Base-by-base conservation (phyloP, 2,329 filamentous ascomycete species). In the Colletotrichum kahawae region DNA sequence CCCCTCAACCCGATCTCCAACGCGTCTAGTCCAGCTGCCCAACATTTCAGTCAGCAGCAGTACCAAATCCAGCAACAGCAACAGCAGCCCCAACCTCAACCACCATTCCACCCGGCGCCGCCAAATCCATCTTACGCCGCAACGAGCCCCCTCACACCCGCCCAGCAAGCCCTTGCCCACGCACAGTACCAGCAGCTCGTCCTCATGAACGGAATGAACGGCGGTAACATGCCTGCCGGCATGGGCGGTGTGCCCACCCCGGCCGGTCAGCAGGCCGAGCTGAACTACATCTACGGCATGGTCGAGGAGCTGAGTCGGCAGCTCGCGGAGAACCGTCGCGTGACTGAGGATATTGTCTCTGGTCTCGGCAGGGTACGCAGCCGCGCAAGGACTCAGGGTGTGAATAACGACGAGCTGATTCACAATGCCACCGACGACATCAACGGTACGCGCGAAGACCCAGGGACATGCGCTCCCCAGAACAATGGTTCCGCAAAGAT, bases 251-350 rank as follows among this genome's bases (percentile, higher is more conserved):
- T 88, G 59, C 91, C 92, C 16, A 92, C 90, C 18, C 92, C 92
- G n/a, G 92, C 92, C 21, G 92, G 91, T 63, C 92, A 93, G 81
- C 91, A 93, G 82, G 89, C 91, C 67, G 92, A 93, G 82, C 88
- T 93, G 75, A 92, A 92, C 80, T 91, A 92, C 83, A 92, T 93
- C 80, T 93, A 93, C 80, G 87, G 87, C 77, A 91, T 93, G 89
- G 92, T 93, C 13, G 92, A 93, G 79, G 91, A 92, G 80, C 86
- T 93, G 63, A 92, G 91, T 79, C 88, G 90, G 38, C 90, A 92
- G 80, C 86, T 93, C 34, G 88, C 91, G 14, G 90, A 92, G 67
- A 92, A 92, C 81, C 87, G 90, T 77, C 87, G 88, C 56, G 88
- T 90, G 48, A 90, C 91, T n/a, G 90, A 92, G 77, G 90, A 92